phyloP scores from a whole-genome alignment of 345 rosid species.

The Noccaea bulbosa region DNA sequence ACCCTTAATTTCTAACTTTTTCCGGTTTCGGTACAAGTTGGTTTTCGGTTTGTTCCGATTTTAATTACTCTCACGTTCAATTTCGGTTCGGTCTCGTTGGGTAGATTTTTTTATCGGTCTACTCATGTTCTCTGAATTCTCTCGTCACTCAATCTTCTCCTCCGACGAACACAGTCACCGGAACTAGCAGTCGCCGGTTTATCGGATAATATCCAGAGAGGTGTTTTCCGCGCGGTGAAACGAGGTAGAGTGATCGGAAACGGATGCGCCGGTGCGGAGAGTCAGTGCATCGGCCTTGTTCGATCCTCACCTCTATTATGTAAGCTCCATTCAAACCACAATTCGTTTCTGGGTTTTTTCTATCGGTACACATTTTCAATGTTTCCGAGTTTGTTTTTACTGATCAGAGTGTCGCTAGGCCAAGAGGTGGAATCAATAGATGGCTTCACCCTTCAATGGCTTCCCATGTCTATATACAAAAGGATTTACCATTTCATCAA shows the following conservation, averaged over 20 bases:
- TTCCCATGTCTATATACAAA: conserved; percentile 73
- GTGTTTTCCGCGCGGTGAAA: conserved; percentile 44
- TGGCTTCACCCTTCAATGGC: conserved; percentile 91
- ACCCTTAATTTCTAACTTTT: neutral
- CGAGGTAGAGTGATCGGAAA: conserved; percentile 81
- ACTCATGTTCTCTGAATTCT: neutral
- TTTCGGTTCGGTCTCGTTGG: neutral
- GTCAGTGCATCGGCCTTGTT: conserved; percentile 80
- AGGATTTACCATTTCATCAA: conserved; percentile 46
- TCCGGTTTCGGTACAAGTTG: conserved; percentile 6
- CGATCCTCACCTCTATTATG: conserved; percentile 63
- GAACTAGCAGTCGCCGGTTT: conserved; percentile 30
- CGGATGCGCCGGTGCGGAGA: conserved; percentile 95
- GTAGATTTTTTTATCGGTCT: neutral
- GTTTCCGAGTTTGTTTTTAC: conserved; percentile 4
- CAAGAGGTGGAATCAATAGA: conserved; percentile 72
- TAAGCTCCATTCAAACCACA: conserved; percentile 34
- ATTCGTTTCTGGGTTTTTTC: neutral
- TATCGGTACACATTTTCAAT: conserved; percentile 9
- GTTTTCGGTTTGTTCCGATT: conserved; percentile 16
- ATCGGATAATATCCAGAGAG: conserved; percentile 34
- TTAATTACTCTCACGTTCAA: neutral
- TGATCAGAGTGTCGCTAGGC: conserved; percentile 75
- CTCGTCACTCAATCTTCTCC: neutral
- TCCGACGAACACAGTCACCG: conserved; percentile 47